Evolutionary conservation across 352 stramenopile genomes (phyloP), one percentile per base, ranked within the genome.

Genomic region (Globisporangium camurandrum): DNA sequence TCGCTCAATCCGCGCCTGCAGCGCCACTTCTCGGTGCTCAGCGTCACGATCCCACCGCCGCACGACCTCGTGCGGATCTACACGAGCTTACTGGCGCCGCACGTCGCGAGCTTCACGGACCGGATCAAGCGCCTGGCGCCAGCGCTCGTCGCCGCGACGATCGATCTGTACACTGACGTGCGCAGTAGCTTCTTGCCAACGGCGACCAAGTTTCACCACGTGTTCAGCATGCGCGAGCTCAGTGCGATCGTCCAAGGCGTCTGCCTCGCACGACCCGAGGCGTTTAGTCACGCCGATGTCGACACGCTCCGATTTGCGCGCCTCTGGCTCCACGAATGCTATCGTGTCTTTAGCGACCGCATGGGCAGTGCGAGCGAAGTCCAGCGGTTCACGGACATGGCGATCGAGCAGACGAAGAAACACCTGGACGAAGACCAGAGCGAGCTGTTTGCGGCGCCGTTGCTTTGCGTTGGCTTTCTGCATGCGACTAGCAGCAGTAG

Each of bases 151-250:
- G 69, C 83, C 2, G 90, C 86, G 0, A 88, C 86, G 0, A 72
- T 97, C 10, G 84, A 91, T 37, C 47, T 97, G 33, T 91, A 94
- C 44, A 57, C 62, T 1, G 75, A 86, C 11, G 78, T 96, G 6
- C 62, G 66, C 2, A 30, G 62, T 4, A 84, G 80, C 17, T 97
- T 97, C 56, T 49, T 97, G 1, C 84, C 86, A 0, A 96, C 78
- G 0, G 86, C 88, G n/a, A 75, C 83, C 3, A 97, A 97, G 48
- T 96, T 94, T 36, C 87, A 97, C 57, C 96, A 97, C 49, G 71
- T 95, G 2, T 97, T 97, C 63, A 97, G 84, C 55, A 79, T 97
- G 57, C 72, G 91, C 12, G 88, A 97, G 41, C 50, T 97, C 9
- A 77, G 72, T 5, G 76, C 79, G 2, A 54, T 97, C 14, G 94